phyloP scores from a whole-genome alignment of 768 basidiomycete species.

The Gymnopilus junonius region DNA sequence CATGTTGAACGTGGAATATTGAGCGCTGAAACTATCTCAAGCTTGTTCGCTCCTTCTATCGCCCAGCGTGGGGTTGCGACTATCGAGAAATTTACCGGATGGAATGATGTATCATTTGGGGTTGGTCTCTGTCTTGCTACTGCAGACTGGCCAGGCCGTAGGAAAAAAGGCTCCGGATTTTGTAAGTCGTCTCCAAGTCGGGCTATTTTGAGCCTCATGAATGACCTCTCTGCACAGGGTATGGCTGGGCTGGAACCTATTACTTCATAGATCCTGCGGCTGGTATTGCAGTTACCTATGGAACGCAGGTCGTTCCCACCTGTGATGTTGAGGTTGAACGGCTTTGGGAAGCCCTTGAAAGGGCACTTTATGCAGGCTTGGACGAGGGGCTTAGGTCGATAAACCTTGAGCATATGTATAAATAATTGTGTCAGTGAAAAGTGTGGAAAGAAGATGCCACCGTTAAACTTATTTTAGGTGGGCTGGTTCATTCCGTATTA shows the following conservation, averaged over 20 bases:
- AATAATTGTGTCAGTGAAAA: not conserved
- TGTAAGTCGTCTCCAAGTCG: conserved; percentile 28
- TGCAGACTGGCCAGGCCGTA: conserved; percentile 30
- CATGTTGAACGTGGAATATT: conserved; percentile 21
- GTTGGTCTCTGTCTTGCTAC: conserved; percentile 30
- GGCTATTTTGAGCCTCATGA: not conserved
- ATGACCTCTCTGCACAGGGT: conserved; percentile 26
- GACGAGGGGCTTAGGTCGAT: not conserved
- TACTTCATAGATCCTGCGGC: conserved; percentile 38
- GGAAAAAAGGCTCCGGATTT: conserved; percentile 35
- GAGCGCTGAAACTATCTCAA: conserved; percentile 18
- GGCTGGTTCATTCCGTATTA: not conserved
- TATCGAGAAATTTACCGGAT: conserved; percentile 13
- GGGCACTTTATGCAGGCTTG: conserved; percentile 19
- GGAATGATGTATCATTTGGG: conserved; percentile 29
- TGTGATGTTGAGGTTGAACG: conserved; percentile 25
- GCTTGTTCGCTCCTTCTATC: conserved; percentile 23
- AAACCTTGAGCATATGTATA: not conserved
- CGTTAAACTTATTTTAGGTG: not conserved
- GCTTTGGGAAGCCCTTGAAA: conserved; percentile 29
- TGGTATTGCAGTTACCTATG: conserved; percentile 38
- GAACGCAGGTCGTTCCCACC: conserved; percentile 35
- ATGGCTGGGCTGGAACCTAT: conserved; percentile 39
- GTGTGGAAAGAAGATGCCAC: not conserved
- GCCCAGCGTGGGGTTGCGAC: not conserved